phyloP scores from a whole-genome alignment of 768 basidiomycete species.

The Serendipita vermifera region DNA sequence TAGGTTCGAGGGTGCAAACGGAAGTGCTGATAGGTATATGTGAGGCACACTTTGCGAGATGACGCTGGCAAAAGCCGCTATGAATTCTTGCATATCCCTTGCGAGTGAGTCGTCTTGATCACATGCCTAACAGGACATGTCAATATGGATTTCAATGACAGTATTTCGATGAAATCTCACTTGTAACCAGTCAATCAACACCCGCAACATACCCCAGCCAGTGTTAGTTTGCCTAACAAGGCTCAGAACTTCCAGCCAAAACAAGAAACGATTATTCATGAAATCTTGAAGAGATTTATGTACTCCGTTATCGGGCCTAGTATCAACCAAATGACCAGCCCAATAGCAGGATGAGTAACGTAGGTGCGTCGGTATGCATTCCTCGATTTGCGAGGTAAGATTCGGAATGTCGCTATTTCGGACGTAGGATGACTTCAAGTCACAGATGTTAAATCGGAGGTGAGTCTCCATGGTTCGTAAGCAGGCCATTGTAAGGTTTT shows the following conservation, averaged over 20 bases:
- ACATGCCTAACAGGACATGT: not conserved
- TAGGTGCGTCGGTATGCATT: not conserved
- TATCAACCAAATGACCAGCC: not conserved
- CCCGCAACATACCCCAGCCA: not conserved
- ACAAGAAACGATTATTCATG: not conserved
- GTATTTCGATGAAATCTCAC: not conserved
- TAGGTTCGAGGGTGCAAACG: constrained; percentile 16
- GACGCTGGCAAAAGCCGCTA: not conserved
- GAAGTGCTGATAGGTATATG: constrained; percentile 13
- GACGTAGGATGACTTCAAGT: too few relatives aligned
- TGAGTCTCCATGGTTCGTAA: too few relatives aligned
- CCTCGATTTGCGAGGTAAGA: not conserved
- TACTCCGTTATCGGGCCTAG: not conserved
- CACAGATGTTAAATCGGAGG: too few relatives aligned
- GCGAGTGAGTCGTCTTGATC: not conserved
- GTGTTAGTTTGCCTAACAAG: not conserved
- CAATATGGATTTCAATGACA: too few relatives aligned
- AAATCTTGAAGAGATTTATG: not conserved
- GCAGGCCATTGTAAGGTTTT: too few relatives aligned
- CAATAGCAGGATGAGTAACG: not conserved
- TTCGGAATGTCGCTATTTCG: not conserved
- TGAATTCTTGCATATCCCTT: not conserved
- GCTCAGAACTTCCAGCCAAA: not conserved
- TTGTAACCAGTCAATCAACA: not conserved
- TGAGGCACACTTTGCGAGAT: constrained; percentile 10